These are phyloP conservation scores for Comarum palustre DNA, from an alignment of 306 rosid species.

Conservation along the genomic window DNA sequence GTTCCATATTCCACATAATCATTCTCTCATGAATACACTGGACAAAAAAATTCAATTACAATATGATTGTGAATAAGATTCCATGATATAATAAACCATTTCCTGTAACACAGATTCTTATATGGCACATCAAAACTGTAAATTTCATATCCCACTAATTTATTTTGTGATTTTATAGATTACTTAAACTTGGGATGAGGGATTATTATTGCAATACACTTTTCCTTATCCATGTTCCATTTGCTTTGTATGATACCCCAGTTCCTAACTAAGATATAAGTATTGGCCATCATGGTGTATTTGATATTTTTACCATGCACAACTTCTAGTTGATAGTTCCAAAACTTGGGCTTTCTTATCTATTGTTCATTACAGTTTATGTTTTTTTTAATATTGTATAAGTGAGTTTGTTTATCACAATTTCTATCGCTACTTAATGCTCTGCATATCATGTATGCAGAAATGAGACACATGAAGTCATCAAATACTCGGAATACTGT, in stretches of 20 bases:
- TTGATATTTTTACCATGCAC: background rate
- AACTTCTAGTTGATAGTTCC: conserved; percentile 1
- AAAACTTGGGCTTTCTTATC: background rate
- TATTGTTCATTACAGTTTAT: too few relatives aligned
- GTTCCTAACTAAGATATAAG: background rate
- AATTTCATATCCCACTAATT: background rate
- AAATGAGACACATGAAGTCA: conserved; percentile 98
- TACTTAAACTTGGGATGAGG: background rate
- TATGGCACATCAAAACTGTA: background rate
- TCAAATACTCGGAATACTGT: conserved; percentile 89
- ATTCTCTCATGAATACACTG: background rate
- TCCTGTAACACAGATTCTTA: background rate
- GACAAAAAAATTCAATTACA: background rate
- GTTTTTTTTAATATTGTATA: background rate
- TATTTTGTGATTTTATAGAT: background rate
- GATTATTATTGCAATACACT: background rate
- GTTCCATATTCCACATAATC: background rate
- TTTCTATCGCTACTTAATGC: conserved; percentile 11
- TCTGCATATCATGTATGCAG: conserved; percentile 44
- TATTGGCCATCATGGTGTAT: background rate
- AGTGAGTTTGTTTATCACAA: background rate
- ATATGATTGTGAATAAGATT: background rate
- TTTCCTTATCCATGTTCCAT: background rate
- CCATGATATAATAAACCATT: background rate
- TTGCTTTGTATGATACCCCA: background rate